Percentiles rank a stretch among this genome's conserved stretches.
phyloP scores from a whole-genome alignment of 768 basidiomycete species.

The Kwoniella sp. region DNA sequence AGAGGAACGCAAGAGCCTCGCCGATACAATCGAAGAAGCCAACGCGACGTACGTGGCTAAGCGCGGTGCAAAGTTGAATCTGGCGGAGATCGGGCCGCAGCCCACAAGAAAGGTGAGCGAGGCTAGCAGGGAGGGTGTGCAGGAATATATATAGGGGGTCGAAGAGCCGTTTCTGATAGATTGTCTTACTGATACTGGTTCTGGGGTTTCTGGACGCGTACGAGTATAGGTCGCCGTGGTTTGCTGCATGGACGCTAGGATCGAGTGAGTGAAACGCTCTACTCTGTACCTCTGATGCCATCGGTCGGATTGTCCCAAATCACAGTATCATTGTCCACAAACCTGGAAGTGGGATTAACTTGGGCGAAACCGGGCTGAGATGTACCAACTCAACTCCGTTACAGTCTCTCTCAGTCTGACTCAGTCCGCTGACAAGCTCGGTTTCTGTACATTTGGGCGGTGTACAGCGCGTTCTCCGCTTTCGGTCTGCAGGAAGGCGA shows the following conservation, averaged over 20 bases:
- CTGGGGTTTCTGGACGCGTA: neutral
- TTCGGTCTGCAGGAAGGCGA: slow-evolving; percentile 18
- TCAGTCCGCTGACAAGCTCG: too few species aligned
- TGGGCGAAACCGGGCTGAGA: too few species aligned
- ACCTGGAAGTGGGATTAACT: too few species aligned
- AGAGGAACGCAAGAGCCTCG: neutral
- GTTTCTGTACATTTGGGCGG: neutral
- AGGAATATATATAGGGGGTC: too few species aligned
- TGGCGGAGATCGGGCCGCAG: slow-evolving; percentile 15
- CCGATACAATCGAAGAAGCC: slow-evolving; percentile 9
- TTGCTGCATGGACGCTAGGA: slow-evolving; percentile 18
- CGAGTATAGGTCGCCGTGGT: slow-evolving; percentile 8
- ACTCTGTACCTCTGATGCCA: too few species aligned
- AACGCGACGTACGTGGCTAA: slow-evolving; percentile 14
- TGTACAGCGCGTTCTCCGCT: slow-evolving; percentile 12
- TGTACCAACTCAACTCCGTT: too few species aligned
- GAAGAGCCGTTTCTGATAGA: neutral
- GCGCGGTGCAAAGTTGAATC: slow-evolving; percentile 11
- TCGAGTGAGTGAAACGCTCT: slow-evolving; percentile 11
- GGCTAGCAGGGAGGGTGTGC: neutral
- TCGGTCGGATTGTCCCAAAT: too few species aligned
- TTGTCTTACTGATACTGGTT: neutral
- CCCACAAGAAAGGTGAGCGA: slow-evolving; percentile 18
- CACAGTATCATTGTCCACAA: too few species aligned
- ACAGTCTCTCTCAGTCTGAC: too few species aligned